Percentiles rank a stretch among this genome's conserved stretches.
These are phyloP conservation scores for Diaporthe ampelina DNA, from an alignment of 2,329 filamentous ascomycete species.

Conservation along the genomic window DNA sequence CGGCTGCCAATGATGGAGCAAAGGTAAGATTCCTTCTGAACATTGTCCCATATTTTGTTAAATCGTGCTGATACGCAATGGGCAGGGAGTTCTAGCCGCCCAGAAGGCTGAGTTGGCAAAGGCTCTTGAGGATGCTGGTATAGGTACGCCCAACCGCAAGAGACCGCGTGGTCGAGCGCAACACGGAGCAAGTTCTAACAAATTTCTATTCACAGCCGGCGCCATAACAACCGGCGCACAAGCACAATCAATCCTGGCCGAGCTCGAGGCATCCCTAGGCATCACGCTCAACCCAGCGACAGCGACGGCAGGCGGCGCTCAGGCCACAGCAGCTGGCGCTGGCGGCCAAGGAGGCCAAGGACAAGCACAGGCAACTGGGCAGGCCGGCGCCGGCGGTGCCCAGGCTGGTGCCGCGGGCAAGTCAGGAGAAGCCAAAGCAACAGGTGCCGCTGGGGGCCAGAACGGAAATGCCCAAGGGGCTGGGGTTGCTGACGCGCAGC, in stretches of 20 bases:
- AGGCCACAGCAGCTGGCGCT: background rate
- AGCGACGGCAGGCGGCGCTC: background rate
- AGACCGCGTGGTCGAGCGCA: background rate
- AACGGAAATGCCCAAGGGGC: background rate
- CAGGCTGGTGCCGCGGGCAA: constrained; percentile 4
- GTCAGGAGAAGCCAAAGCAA: constrained; percentile 10
- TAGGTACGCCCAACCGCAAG: background rate
- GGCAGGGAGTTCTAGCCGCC: constrained; percentile 15
- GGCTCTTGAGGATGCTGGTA: background rate
- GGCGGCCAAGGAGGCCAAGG: background rate
- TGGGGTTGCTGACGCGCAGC: background rate
- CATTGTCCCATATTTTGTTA: background rate
- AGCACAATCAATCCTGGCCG: constrained; percentile 6
- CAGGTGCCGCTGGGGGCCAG: background rate
- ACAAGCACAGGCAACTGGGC: background rate
- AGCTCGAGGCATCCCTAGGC: constrained; percentile 18
- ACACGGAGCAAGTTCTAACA: background rate
- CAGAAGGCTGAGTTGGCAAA: constrained; percentile 17
- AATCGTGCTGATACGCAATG: background rate
- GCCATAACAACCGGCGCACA: background rate
- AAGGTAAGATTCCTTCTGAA: background rate
- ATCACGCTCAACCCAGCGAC: constrained; percentile 16
- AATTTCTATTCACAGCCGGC: background rate
- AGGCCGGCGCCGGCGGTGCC: background rate
- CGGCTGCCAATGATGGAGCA: constrained; percentile 20